These are phyloP conservation scores for Trifolium subterraneum DNA, from an alignment of 306 rosid genomes.

Conservation along the genomic window DNA sequence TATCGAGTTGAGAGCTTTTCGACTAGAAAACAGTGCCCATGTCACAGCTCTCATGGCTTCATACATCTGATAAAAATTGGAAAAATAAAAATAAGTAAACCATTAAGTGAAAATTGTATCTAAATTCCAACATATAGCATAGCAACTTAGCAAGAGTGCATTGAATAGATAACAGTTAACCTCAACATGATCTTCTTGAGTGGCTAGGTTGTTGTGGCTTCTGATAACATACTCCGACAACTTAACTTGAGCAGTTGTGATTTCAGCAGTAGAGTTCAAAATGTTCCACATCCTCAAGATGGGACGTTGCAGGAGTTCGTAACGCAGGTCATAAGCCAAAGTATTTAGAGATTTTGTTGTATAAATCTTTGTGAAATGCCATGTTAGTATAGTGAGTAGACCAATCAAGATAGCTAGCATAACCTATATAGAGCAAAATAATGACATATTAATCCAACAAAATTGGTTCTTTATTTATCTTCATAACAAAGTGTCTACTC, in stretches of 20 bases:
- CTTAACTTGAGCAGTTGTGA: conserved; percentile 84
- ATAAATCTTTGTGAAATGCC: conserved; percentile 96
- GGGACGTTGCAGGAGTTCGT: conserved; percentile 94
- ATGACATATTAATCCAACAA: conserved; percentile 27
- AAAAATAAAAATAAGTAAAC: conserved; percentile 38
- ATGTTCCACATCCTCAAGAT: conserved; percentile 96
- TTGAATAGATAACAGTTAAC: conserved; percentile 48
- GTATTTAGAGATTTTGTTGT: conserved; percentile 80
- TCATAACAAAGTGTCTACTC: conserved; percentile 23
- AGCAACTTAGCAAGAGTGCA: conserved; percentile 7
- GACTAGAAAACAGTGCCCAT: conserved; percentile 89
- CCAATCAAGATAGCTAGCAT: conserved; percentile 96
- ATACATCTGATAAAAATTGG: conserved; percentile 71
- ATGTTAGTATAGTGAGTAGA: conserved; percentile 83
- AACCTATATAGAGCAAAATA: conserved; percentile 57
- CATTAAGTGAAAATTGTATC: conserved; percentile 7
- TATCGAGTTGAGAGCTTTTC: conserved; percentile 89
- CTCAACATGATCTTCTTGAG: conserved; percentile 85
- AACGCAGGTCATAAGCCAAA: conserved; percentile 92
- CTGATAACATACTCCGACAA: conserved; percentile 82
- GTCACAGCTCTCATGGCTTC: conserved; percentile 88
- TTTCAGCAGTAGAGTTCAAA: conserved; percentile 89
- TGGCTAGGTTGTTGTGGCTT: conserved; percentile 66
- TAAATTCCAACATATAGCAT: conserved; percentile 3
- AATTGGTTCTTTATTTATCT: neutral